Conservation (phyloP, 805 yeast species). For the Teunomyces stri region DNA sequence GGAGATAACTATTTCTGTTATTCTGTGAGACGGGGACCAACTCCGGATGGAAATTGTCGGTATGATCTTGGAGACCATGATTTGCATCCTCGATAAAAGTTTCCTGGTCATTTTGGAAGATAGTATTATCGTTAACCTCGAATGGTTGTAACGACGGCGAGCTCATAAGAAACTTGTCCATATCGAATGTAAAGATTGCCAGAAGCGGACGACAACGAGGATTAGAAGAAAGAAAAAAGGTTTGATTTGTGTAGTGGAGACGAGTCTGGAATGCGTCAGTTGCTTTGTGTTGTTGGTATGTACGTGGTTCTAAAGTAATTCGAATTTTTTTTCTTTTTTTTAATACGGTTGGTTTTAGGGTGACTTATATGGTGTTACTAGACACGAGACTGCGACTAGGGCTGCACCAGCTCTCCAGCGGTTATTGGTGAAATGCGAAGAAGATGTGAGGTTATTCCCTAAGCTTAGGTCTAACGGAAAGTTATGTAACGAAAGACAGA, state of each 20-base stretch:
- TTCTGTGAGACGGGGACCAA: slow-evolving; percentile 16
- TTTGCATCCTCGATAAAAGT: background rate
- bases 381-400: background rate
- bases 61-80: background rate
- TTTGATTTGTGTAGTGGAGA: background rate
- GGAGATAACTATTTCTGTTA: background rate
- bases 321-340: background rate
- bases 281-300: slow-evolving; percentile 2
- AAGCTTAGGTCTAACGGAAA: background rate
- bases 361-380: background rate
- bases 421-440: background rate
- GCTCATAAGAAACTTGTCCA: slow-evolving; percentile 41
- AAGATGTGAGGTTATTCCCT: background rate
- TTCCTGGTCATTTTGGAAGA: slow-evolving; percentile 5
- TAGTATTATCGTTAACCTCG: slow-evolving; percentile 12
- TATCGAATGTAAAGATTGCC: slow-evolving; percentile 10
- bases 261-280: background rate
- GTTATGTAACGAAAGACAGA: slow-evolving; percentile 1
- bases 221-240: slow-evolving; percentile 1
- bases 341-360: slow-evolving; percentile 3
- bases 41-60: slow-evolving; percentile 4
- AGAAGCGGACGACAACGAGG: slow-evolving; percentile 5
- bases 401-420: slow-evolving; percentile 1
- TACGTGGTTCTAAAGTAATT: background rate
- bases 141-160: slow-evolving; percentile 39